Evolutionary conservation across 1,284 basidiomycete species (phyloP).

Genomic region (Marasmius tenuissimus): DNA sequence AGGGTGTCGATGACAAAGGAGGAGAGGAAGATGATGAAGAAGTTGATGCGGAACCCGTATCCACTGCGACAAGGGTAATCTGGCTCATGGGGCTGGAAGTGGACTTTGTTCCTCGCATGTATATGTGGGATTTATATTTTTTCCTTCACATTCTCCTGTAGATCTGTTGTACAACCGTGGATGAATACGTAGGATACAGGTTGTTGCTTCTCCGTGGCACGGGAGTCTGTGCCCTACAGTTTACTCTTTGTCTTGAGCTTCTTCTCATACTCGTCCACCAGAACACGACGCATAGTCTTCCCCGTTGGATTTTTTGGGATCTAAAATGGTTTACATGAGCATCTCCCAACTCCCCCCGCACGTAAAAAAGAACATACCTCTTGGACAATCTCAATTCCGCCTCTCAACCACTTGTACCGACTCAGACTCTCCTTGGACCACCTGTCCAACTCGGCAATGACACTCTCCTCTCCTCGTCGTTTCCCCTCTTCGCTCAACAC

Average conservation of each 20-base stretch:
- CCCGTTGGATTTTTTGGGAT: conserved; percentile 67
- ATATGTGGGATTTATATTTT: no score
- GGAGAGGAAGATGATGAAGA: conserved; percentile 20
- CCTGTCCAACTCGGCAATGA: conserved; percentile 45
- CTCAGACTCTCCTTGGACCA: conserved; percentile 64
- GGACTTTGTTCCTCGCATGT: no score
- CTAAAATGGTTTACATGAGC: not conserved
- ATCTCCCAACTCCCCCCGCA: no score
- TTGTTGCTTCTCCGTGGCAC: no score
- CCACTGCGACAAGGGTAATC: conserved; percentile 7
- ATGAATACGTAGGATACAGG: no score
- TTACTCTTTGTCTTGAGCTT: not conserved
- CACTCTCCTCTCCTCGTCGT: conserved; percentile 40
- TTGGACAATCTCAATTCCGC: conserved; percentile 61
- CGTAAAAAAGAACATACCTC: conserved; percentile 46
- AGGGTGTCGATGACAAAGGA: conserved; percentile 10
- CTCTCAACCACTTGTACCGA: conserved; percentile 70
- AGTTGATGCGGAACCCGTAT: conserved; percentile 27
- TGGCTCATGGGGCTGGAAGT: no score
- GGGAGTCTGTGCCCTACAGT: no score
- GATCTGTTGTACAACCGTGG: no score
- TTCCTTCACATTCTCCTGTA: no score
- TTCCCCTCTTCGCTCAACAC: conserved; percentile 57
- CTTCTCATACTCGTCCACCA: conserved; percentile 56
- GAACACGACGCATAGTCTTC: conserved; percentile 57